Evolutionary conservation across 352 stramenopile species (phyloP).

Genomic region (Blastocystis sp.): DNA sequence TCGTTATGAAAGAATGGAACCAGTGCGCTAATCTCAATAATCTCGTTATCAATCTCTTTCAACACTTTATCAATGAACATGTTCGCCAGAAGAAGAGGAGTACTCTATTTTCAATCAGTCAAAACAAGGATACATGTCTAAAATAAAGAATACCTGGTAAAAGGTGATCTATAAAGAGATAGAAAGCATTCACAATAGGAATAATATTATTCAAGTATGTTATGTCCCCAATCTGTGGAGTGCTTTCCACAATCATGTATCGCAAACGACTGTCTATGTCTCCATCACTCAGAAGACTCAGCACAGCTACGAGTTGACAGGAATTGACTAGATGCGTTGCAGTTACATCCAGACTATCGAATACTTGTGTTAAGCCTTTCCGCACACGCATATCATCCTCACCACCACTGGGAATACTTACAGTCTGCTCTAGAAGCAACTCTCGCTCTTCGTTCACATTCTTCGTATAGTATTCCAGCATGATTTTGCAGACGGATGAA

Average conservation of each 20-base stretch:
- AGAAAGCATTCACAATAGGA: neutral
- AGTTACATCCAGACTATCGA: slow-evolving; percentile 22
- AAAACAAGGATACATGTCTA: neutral
- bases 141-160: neutral
- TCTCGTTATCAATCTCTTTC: neutral
- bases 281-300: neutral
- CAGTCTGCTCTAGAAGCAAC: neutral
- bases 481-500: neutral
- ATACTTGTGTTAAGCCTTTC: neutral
- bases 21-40: neutral
- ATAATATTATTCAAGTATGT: neutral
- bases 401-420: neutral
- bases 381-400: neutral
- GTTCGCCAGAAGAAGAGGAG: neutral
- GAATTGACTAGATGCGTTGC: neutral
- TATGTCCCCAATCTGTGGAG: neutral
- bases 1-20: neutral
- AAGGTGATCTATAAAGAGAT: slow-evolving; percentile 12
- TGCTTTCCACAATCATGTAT: neutral
- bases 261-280: neutral
- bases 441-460: neutral
- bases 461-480: neutral
- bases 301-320: neutral
- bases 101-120: neutral
- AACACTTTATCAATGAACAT: neutral